phyloP scores from a whole-genome alignment of 1,139 yeast genomes.

The Diutina scorzettiae region DNA sequence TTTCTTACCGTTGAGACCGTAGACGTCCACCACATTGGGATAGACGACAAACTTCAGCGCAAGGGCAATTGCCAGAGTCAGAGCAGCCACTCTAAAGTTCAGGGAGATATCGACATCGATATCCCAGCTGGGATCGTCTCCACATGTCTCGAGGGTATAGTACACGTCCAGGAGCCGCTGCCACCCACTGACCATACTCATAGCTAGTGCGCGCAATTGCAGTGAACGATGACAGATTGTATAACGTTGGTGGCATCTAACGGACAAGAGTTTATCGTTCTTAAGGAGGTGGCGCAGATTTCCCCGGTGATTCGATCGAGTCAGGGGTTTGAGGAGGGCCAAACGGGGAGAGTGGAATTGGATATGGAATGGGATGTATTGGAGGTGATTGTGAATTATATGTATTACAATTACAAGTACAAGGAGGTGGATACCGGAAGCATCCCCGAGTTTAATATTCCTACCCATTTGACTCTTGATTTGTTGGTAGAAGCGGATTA shows the following conservation, averaged over 20 bases:
- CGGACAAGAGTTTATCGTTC: constrained; percentile 49
- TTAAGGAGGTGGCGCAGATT: constrained; percentile 69
- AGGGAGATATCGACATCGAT: constrained; percentile 15
- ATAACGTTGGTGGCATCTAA: constrained; percentile 72
- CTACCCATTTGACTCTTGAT: constrained; percentile 90
- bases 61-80: constrained; percentile 32
- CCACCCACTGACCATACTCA: constrained; percentile 28
- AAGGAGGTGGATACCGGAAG: constrained; percentile 45
- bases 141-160: constrained; percentile 39
- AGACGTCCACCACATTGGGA: constrained; percentile 35
- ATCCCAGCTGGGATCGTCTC: constrained; percentile 26
- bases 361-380: constrained; percentile 67
- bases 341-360: constrained; percentile 35
- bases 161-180: constrained; percentile 51
- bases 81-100: constrained; percentile 21
- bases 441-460: constrained; percentile 79
- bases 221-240: constrained; percentile 16
- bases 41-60: constrained; percentile 16
- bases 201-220: not conserved
- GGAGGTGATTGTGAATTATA: constrained; percentile 75
- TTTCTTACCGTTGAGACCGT: constrained; percentile 40
- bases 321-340: constrained; percentile 46
- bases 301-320: constrained; percentile 72
- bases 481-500: constrained; percentile 86
- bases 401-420: constrained; percentile 66